A percentile compares a stretch with the other conserved stretches of the same genome.
phyloP scores from a whole-genome alignment of 176 grass and related monocot genomes.

The Eleusine coracana region DNA sequence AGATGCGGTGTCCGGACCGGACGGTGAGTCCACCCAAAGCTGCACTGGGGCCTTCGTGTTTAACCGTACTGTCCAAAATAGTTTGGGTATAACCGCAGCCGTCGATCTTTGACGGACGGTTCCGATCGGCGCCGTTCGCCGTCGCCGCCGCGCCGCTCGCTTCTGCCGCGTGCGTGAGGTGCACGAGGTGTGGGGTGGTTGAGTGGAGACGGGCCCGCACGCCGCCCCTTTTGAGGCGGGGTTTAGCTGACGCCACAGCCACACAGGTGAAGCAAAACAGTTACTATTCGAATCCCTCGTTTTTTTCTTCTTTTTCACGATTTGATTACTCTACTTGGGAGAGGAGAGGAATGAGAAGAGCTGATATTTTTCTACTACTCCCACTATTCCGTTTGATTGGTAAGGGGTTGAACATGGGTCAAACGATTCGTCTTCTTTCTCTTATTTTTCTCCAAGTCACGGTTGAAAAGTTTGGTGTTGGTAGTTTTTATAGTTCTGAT shows the following conservation, averaged over 20 bases:
- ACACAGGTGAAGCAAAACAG: background rate
- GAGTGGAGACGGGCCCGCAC: conserved; percentile 14
- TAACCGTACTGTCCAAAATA: background rate
- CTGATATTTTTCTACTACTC: background rate
- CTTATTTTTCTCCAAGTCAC: background rate
- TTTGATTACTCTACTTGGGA: background rate
- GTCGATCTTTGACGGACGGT: background rate
- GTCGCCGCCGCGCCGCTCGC: background rate
- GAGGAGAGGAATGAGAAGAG: background rate
- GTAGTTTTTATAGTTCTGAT: background rate
- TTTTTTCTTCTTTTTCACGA: background rate
- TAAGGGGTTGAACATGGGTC: background rate
- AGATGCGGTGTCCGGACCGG: background rate
- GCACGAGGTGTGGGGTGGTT: conserved; percentile 15
- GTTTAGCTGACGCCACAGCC: background rate
- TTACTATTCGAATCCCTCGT: too few relatives aligned
- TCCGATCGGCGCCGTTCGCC: background rate
- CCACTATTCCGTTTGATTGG: too few relatives aligned
- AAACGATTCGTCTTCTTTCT: background rate
- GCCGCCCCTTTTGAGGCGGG: background rate
- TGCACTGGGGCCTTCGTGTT: conserved; percentile 2
- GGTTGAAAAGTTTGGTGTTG: background rate
- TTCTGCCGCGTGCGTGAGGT: background rate
- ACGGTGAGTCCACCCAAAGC: conserved; percentile 16
- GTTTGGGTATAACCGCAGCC: background rate